A percentile compares a stretch with the other conserved stretches of the same genome.
Conservation (phyloP, 768 basidiomycete species). For the Amanita rimosa region DNA sequence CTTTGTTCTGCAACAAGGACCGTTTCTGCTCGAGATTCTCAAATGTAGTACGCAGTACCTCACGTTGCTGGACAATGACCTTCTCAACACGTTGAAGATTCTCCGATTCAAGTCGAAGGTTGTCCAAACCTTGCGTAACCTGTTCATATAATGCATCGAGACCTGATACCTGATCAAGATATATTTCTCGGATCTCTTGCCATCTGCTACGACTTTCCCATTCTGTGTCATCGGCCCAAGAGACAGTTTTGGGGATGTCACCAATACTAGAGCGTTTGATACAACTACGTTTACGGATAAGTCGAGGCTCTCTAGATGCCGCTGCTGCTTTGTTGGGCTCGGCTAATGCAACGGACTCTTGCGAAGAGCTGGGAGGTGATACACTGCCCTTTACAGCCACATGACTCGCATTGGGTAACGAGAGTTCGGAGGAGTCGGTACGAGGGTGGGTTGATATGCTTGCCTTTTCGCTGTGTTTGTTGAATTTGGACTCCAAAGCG, state of each 20-base stretch:
- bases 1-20: conserved; percentile 29
- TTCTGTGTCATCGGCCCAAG: conserved; percentile 28
- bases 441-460: neutral
- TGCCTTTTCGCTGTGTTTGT: neutral
- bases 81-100: conserved; percentile 32
- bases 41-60: conserved; percentile 26
- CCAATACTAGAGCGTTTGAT: conserved; percentile 48
- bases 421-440: conserved; percentile 1
- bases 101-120: conserved; percentile 31
- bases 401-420: neutral
- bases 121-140: conserved; percentile 33
- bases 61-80: conserved; percentile 27
- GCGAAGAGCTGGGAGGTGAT: conserved; percentile 2
- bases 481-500: conserved; percentile 16
- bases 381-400: neutral
- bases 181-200: conserved; percentile 42
- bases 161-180: conserved; percentile 51
- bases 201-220: conserved; percentile 25
- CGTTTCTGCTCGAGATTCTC: conserved; percentile 32
- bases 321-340: neutral
- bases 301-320: conserved; percentile 15
- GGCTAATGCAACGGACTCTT: neutral
- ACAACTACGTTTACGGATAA: conserved; percentile 47
- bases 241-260: conserved; percentile 54
- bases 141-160: conserved; percentile 46